phyloP scores from a whole-genome alignment of 2,329 filamentous ascomycete genomes.

The Lachnellula hyalina region DNA sequence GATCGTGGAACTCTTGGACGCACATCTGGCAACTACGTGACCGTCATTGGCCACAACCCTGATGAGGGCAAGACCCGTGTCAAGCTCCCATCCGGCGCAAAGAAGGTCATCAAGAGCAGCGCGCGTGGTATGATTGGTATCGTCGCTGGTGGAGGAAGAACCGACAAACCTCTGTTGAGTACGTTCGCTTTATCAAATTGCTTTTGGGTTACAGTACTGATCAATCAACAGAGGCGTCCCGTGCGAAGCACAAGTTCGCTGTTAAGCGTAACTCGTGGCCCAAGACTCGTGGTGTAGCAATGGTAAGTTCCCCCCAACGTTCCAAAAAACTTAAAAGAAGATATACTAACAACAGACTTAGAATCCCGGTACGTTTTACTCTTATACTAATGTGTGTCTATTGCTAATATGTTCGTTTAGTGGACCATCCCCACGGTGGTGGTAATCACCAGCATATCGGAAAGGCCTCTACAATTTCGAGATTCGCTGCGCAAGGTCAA shows the following conservation, averaged over 20 bases:
- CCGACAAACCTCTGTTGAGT: slow-evolving; percentile 98
- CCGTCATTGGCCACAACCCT: slow-evolving; percentile 94
- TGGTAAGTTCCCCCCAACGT: slow-evolving; percentile 40
- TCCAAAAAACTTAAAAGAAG: neutral
- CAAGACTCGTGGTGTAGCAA: slow-evolving; percentile 99
- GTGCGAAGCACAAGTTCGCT: slow-evolving; percentile 99
- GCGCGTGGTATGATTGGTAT: slow-evolving; percentile 99
- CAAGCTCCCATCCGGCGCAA: slow-evolving; percentile 98
- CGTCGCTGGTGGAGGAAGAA: slow-evolving; percentile 97
- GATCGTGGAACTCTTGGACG: slow-evolving; percentile 95
- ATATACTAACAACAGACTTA: neutral
- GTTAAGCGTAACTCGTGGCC: slow-evolving; percentile 99
- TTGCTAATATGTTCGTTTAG: too few species aligned
- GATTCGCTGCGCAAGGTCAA: slow-evolving; percentile 96
- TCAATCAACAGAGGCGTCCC: slow-evolving; percentile 75
- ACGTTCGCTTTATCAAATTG: slow-evolving; percentile 37
- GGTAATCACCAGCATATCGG: slow-evolving; percentile 98
- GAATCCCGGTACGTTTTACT: neutral
- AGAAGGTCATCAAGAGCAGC: slow-evolving; percentile 94
- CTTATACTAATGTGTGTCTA: too few species aligned
- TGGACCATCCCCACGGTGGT: slow-evolving; percentile 85
- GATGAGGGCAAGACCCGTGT: slow-evolving; percentile 99
- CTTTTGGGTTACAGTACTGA: slow-evolving; percentile 35
- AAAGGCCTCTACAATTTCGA: slow-evolving; percentile 99
- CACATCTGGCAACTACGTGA: slow-evolving; percentile 99